phyloP scores from a whole-genome alignment of 805 yeast species.

The Candida jianshihensis region DNA sequence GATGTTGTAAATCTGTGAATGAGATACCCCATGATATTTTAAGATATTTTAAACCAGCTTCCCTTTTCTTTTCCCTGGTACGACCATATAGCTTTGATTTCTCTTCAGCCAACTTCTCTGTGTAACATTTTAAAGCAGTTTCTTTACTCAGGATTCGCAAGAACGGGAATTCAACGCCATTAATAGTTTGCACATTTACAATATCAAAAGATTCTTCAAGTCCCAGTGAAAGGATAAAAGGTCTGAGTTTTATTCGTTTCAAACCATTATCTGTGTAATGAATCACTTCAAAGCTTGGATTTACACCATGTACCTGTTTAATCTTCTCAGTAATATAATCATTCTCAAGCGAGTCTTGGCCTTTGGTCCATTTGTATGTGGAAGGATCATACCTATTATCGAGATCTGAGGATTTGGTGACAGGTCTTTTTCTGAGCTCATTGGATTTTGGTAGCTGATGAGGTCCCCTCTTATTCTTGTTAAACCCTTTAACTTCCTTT shows the following conservation, averaged over 20 bases:
- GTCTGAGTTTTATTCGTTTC: constrained; percentile 6
- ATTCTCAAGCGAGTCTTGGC: constrained; percentile 13
- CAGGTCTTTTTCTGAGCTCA: neutral
- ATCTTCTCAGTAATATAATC: constrained; percentile 16
- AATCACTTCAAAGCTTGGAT: constrained; percentile 9
- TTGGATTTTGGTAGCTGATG: neutral
- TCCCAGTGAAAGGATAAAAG: constrained; percentile 6
- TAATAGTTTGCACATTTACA: constrained; percentile 11
- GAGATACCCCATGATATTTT: constrained; percentile 52
- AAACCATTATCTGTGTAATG: constrained; percentile 8
- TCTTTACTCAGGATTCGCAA: constrained; percentile 10
- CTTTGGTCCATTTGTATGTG: constrained; percentile 13
- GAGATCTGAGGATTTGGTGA: constrained; percentile 1
- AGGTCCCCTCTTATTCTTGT: too few species aligned
- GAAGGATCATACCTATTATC: constrained; percentile 11
- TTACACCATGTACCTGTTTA: constrained; percentile 9
- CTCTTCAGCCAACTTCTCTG: constrained; percentile 15
- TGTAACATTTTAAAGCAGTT: constrained; percentile 24
- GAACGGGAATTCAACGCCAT: constrained; percentile 7
- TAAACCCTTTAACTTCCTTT: too few species aligned
- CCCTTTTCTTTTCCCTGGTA: constrained; percentile 21
- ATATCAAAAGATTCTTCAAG: constrained; percentile 14
- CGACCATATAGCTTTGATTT: constrained; percentile 19
- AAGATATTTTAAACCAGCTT: constrained; percentile 35
- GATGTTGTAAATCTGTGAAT: constrained; percentile 43